Evolutionary conservation across 352 stramenopile genomes (phyloP).

Genomic region (Phytopythium cucurbitacearum): DNA sequence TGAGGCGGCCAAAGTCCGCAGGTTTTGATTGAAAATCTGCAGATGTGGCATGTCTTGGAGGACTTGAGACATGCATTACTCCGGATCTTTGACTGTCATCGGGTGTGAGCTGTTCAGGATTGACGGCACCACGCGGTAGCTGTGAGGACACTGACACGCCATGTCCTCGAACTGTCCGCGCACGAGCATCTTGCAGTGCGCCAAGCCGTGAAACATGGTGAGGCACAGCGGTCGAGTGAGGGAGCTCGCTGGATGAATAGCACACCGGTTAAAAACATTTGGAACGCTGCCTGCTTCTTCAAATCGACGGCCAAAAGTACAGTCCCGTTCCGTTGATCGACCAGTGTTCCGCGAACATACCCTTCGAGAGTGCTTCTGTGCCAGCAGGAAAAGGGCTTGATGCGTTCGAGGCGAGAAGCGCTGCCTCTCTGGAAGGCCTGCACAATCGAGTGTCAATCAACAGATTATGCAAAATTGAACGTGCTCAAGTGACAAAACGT

Average conservation of each 20-base stretch:
- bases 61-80: constrained; percentile 5
- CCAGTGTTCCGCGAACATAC: neutral
- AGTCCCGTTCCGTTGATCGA: neutral
- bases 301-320: constrained; percentile 10
- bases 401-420: neutral
- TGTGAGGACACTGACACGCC: constrained; percentile 8
- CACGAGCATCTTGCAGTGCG: constrained; percentile 19
- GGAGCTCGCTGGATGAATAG: constrained; percentile 8
- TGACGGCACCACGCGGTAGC: constrained; percentile 12
- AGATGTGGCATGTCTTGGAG: constrained; percentile 8
- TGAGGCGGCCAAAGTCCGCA: neutral
- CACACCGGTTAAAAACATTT: constrained; percentile 7
- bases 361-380: neutral
- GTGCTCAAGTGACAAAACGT: too few species aligned
- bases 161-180: constrained; percentile 10
- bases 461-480: too few species aligned
- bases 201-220: constrained; percentile 14
- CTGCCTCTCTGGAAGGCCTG: neutral
- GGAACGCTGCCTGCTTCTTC: constrained; percentile 11
- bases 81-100: constrained; percentile 25
- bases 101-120: constrained; percentile 15
- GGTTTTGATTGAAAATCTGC: neutral
- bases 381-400: neutral
- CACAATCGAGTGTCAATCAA: too few species aligned
- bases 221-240: constrained; percentile 10